Conservation (phyloP, 371 early-diverging fungal genomes). For the Mucor racemosus region DNA sequence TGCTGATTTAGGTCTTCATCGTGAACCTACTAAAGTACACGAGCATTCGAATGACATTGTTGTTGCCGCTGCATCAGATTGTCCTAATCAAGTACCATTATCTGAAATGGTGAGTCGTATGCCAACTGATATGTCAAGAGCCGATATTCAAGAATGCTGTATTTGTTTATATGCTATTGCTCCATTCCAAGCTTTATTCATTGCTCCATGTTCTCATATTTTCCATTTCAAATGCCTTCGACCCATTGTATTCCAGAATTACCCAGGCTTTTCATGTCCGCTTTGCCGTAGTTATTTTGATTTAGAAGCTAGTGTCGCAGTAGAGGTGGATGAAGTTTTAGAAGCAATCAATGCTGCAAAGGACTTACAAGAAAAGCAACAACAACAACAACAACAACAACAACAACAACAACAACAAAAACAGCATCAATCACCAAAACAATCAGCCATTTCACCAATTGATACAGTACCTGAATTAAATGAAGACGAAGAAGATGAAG, state of each 20-base stretch:
- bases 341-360: constrained; percentile 26
- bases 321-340: constrained; percentile 66
- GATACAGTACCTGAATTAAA: constrained; percentile 25
- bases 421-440: neutral
- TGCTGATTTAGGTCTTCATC: constrained; percentile 16
- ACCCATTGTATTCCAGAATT: constrained; percentile 55
- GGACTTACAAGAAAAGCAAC: constrained; percentile 12
- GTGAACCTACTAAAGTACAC: constrained; percentile 26
- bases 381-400: neutral
- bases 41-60: constrained; percentile 9
- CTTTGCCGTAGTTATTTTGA: constrained; percentile 91
- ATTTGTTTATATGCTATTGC: constrained; percentile 89
- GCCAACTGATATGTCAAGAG: constrained; percentile 14
- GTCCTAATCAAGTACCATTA: constrained; percentile 2
- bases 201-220: constrained; percentile 91
- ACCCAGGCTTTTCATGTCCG: constrained; percentile 87
- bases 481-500: constrained; percentile 21
- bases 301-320: constrained; percentile 75
- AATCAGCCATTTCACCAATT: constrained; percentile 9
- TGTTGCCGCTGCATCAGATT: constrained; percentile 4
- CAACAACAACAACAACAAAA: constrained; percentile 2
- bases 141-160: constrained; percentile 77
- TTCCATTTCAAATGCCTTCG: constrained; percentile 91
- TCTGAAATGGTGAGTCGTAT: constrained; percentile 16
- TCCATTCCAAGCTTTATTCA: constrained; percentile 90